These are phyloP conservation scores for Eucalyptus microcorys DNA, from an alignment of 345 rosid species.

Conservation along the genomic window DNA sequence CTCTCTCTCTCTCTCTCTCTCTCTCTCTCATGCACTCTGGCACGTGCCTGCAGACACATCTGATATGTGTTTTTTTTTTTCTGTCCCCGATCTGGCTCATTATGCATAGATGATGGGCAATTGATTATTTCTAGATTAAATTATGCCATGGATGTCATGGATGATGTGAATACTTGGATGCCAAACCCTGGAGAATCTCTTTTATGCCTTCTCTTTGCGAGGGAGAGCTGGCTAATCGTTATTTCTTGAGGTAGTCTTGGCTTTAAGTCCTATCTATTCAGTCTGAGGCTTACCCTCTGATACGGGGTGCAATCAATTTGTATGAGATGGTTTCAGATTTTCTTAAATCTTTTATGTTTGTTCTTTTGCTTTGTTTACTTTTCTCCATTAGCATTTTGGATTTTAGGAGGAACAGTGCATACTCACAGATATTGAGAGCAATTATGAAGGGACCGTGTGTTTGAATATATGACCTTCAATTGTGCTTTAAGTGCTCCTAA, in stretches of 20 bases:
- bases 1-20: background rate
- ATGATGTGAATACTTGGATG: background rate
- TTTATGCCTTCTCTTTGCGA: slow-evolving; percentile 15
- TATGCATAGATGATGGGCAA: background rate
- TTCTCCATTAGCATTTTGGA: background rate
- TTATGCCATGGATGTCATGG: background rate
- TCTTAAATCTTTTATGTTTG: background rate
- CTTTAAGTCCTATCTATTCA: background rate
- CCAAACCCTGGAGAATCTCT: slow-evolving; percentile 1
- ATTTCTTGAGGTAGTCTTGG: background rate
- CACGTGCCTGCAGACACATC: background rate
- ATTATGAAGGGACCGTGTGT: background rate
- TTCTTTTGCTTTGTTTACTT: background rate
- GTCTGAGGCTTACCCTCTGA: background rate
- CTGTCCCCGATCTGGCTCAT: background rate
- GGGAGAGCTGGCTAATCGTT: slow-evolving; percentile 4
- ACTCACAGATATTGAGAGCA: background rate
- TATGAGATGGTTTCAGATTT: background rate
- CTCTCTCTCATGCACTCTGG: background rate
- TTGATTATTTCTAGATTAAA: background rate
- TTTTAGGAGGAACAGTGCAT: background rate
- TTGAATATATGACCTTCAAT: background rate
- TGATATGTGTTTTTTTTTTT: background rate
- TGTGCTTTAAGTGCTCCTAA: background rate
- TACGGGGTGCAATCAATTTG: background rate